Conservation (phyloP, 2,329 filamentous ascomycete species). For the Fusarium sp. region DNA sequence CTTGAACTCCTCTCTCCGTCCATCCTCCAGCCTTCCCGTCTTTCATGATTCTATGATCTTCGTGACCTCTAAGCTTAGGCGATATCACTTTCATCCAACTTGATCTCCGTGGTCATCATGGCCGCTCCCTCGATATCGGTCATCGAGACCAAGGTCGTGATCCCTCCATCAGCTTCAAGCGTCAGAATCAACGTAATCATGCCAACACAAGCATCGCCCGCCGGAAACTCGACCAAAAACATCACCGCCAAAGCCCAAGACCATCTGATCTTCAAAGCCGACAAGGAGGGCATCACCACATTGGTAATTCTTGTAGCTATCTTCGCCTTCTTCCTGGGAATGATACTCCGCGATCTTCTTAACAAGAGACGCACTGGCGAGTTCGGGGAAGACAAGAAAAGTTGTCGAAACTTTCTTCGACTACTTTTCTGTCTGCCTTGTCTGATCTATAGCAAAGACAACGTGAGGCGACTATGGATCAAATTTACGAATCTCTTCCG, state of each 20-base stretch:
- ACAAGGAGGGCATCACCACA: conserved; percentile 8
- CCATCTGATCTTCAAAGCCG: background rate
- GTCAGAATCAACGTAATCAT: background rate
- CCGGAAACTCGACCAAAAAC: background rate
- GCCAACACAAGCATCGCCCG: background rate
- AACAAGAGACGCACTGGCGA: conserved; percentile 26
- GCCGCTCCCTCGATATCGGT: background rate
- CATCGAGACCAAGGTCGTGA: background rate
- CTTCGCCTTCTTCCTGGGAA: conserved; percentile 5
- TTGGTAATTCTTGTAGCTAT: conserved; percentile 17
- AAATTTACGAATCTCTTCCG: conserved; percentile 33
- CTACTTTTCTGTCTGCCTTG: conserved; percentile 3
- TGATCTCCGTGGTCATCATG: background rate
- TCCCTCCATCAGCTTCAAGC: background rate
- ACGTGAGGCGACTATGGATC: conserved; percentile 2
- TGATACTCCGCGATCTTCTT: conserved; percentile 26
- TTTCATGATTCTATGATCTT: background rate
- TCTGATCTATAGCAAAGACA: conserved; percentile 8
- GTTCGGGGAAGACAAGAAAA: conserved; percentile 8
- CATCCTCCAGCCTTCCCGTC: background rate
- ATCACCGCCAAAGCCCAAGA: background rate
- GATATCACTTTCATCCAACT: background rate
- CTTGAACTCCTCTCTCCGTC: background rate
- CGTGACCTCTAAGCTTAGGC: background rate
- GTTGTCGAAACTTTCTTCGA: background rate